Evolutionary conservation across 208 protist genomes (phyloP).

Genomic region (Phytomonas serpens): DNA sequence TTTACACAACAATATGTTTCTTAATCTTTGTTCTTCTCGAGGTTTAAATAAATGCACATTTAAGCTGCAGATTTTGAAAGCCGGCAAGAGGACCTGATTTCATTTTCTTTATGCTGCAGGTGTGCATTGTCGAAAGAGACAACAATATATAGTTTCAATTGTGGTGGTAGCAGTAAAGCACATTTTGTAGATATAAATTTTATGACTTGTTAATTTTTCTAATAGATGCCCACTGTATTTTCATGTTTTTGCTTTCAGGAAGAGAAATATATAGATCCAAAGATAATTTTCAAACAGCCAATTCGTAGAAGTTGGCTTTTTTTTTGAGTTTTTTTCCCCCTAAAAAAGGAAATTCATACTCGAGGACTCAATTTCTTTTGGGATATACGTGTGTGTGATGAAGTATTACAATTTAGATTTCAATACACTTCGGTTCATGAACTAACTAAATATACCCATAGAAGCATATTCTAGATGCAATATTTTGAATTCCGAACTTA

Average conservation of each 20-base stretch:
- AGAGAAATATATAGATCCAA: neutral
- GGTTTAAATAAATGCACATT: neutral
- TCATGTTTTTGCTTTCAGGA: neutral
- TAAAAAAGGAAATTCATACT: neutral
- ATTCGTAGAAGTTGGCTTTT: neutral
- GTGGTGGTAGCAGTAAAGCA: neutral
- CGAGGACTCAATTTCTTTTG: neutral
- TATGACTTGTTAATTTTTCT: neutral
- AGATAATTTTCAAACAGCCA: neutral
- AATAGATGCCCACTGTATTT: conserved; percentile 12
- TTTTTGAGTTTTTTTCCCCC: neutral
- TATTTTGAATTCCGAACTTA: neutral
- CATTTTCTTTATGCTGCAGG: neutral
- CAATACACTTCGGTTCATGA: neutral
- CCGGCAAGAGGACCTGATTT: neutral
- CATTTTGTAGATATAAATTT: neutral
- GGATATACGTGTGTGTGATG: neutral
- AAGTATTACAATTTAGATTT: neutral
- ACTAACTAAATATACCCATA: neutral
- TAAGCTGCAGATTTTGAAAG: neutral
- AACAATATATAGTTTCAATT: neutral
- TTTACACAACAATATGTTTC: conserved; percentile 6
- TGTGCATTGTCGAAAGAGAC: neutral
- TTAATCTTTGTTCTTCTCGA: conserved; percentile 3
- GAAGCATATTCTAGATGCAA: neutral